A percentile compares a stretch with the other conserved stretches of the same genome.
phyloP scores from a whole-genome alignment of 495 filamentous ascomycete species.

The Penicillium samsonianum region DNA sequence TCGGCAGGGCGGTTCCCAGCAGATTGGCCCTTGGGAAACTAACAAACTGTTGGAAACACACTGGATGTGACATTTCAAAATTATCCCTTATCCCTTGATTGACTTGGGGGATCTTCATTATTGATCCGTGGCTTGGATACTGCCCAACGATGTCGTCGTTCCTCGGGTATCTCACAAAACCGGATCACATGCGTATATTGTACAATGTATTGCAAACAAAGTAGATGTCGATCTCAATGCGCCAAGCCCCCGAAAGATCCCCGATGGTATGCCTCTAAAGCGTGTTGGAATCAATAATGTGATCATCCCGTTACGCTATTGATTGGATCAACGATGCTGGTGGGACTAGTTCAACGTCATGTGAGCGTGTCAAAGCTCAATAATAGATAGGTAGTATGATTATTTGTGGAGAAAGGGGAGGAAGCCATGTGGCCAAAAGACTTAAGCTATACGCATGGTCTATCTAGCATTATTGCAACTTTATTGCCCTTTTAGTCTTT shows the following conservation, averaged over 20 bases:
- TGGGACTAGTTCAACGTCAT: not conserved
- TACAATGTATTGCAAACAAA: not conserved
- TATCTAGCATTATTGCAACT: not conserved
- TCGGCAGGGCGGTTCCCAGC: constrained; percentile 1
- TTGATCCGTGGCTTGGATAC: not conserved
- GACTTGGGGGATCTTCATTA: not conserved
- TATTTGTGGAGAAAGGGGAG: constrained; percentile 1
- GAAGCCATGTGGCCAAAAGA: constrained; percentile 1
- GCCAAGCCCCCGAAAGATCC: not conserved
- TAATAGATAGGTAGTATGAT: not conserved
- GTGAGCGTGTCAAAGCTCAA: constrained; percentile 4
- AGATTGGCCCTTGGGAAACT: constrained; percentile 1
- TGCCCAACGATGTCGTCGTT: not conserved
- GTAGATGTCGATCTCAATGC: constrained; percentile 3
- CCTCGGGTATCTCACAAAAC: not conserved
- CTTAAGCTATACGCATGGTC: not conserved
- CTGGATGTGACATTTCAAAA: not conserved
- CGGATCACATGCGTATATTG: constrained; percentile 1
- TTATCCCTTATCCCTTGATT: not conserved
- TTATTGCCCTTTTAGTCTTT: not conserved
- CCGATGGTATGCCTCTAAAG: not conserved
- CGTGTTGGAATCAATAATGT: constrained; percentile 2
- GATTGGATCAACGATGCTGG: not conserved
- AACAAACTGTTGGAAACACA: not conserved
- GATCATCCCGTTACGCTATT: constrained; percentile 8